Percentiles rank a stretch among this genome's conserved stretches.
These are phyloP conservation scores for Gossypioides kirkii DNA, from an alignment of 345 rosid genomes.

Conservation along the genomic window DNA sequence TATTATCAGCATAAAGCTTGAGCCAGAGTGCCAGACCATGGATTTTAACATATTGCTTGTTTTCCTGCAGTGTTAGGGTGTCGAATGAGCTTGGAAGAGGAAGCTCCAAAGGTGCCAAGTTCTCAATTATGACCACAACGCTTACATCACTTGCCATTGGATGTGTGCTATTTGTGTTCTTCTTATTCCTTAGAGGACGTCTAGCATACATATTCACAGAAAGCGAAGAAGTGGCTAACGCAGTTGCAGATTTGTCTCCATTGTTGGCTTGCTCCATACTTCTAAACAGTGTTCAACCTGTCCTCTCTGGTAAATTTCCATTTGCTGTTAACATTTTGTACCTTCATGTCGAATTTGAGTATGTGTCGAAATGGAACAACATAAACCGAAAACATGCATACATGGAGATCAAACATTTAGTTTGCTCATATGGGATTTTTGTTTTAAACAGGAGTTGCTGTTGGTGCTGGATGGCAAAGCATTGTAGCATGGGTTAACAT, in stretches of 20 bases:
- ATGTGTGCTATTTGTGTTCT: slow-evolving; percentile 35
- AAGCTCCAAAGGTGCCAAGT: slow-evolving; percentile 50
- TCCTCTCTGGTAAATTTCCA: slow-evolving; percentile 57
- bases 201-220: slow-evolving; percentile 63
- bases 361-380: background rate
- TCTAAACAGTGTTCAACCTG: slow-evolving; percentile 78
- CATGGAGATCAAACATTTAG: too few species aligned
- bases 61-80: slow-evolving; percentile 58
- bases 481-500: slow-evolving; percentile 68
- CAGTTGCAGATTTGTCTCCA: slow-evolving; percentile 71
- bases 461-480: slow-evolving; percentile 85
- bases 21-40: background rate
- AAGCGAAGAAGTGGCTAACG: slow-evolving; percentile 45
- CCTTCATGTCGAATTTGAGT: background rate
- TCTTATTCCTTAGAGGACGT: slow-evolving; percentile 47
- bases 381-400: background rate
- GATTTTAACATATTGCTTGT: background rate
- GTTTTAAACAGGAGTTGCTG: slow-evolving; percentile 54
- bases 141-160: slow-evolving; percentile 51
- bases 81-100: slow-evolving; percentile 83
- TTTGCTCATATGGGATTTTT: background rate
- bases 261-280: slow-evolving; percentile 68
- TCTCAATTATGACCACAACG: slow-evolving; percentile 38
- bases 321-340: background rate
- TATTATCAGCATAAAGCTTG: background rate